phyloP scores from a whole-genome alignment of 345 rosid species.

The Carallia pectinifolia region DNA sequence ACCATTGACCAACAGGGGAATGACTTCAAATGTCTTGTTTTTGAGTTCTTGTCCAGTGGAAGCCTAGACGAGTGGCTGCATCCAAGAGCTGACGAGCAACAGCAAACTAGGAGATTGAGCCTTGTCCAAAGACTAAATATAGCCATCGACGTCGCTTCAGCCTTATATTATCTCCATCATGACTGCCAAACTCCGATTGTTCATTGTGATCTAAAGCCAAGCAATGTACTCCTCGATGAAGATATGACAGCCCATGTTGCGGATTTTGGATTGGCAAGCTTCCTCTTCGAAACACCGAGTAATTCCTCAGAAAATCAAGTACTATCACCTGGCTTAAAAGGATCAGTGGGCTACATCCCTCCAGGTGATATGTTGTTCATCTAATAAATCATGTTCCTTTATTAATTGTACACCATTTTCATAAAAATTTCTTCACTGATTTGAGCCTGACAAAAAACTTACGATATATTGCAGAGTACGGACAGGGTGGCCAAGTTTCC shows the following conservation, averaged over 20 bases:
- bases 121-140: constrained; percentile 3
- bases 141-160: constrained; percentile 8
- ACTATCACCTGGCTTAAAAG: constrained; percentile 4
- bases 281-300: not conserved
- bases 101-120: not conserved
- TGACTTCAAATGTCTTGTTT: constrained; percentile 16
- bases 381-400: not conserved
- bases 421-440: not conserved
- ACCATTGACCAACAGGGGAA: constrained; percentile 18
- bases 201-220: constrained; percentile 12
- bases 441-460: not conserved
- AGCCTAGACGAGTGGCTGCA: constrained; percentile 14
- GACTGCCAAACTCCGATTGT: constrained; percentile 5
- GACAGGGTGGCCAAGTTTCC: not conserved
- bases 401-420: not conserved
- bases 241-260: constrained; percentile 5
- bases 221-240: constrained; percentile 4
- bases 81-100: not conserved
- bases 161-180: constrained; percentile 12
- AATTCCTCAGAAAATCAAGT: not conserved
- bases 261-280: constrained; percentile 13
- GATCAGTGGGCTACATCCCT: constrained; percentile 2
- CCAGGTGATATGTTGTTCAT: not conserved
- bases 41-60: constrained; percentile 18
- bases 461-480: not conserved